Evolutionary conservation across 768 basidiomycete species (phyloP).

Genomic region (Epithele typhae): DNA sequence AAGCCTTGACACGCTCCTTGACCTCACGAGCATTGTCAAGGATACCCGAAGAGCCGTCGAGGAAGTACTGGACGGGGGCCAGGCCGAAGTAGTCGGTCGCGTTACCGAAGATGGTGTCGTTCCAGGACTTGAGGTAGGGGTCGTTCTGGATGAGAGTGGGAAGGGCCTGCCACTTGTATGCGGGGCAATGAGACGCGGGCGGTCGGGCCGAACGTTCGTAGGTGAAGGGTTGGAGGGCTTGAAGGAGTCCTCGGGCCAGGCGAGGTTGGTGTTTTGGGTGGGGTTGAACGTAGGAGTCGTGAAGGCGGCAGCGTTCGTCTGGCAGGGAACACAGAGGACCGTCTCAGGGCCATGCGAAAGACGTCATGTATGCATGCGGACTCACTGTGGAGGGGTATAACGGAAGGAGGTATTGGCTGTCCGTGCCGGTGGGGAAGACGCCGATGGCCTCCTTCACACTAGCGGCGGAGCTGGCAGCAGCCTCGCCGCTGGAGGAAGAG

Average conservation of each 20-base stretch:
- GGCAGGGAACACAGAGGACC: too few species aligned
- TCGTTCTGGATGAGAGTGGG: conserved; percentile 72
- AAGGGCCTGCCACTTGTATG: conserved; percentile 87
- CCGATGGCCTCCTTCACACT: conserved; percentile 53
- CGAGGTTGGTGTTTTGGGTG: conserved; percentile 43
- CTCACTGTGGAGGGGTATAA: conserved; percentile 86
- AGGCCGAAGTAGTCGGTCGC: conserved; percentile 64
- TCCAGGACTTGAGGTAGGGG: conserved; percentile 86
- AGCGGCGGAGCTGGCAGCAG: conserved; percentile 11
- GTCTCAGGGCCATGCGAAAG: too few species aligned
- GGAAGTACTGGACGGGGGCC: conserved; percentile 58
- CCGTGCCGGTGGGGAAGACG: conserved; percentile 71
- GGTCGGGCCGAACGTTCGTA: conserved; percentile 62
- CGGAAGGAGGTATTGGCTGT: conserved; percentile 75
- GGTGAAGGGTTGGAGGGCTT: conserved; percentile 57
- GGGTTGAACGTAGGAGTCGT: conserved; percentile 66
- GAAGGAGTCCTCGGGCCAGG: conserved; percentile 82
- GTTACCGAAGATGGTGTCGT: conserved; percentile 86
- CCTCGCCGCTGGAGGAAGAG: conserved; percentile 8
- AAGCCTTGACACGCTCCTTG: conserved; percentile 90
- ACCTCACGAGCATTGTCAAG: conserved; percentile 85
- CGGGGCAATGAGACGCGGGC: conserved; percentile 89
- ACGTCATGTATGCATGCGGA: too few species aligned
- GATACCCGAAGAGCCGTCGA: conserved; percentile 86
- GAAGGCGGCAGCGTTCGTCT: conserved; percentile 77